phyloP scores from a whole-genome alignment of 202 grass and related monocot species.

The Tripidium arundinaceum region DNA sequence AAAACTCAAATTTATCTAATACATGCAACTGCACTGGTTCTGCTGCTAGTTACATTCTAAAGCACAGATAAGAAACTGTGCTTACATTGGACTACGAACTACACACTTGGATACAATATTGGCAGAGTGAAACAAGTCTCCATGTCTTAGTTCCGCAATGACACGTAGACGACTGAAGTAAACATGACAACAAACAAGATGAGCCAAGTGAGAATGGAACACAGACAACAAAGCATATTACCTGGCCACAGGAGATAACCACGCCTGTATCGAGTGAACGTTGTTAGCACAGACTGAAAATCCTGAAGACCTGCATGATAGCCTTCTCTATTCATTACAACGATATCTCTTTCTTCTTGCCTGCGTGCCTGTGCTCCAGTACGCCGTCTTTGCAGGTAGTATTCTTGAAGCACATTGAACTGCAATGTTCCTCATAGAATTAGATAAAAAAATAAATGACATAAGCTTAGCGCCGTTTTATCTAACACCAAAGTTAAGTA shows the following conservation, averaged over 20 bases:
- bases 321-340: slow-evolving; percentile 75
- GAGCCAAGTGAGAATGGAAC: slow-evolving; percentile 2
- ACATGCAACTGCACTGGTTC: too few species aligned
- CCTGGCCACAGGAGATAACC: slow-evolving; percentile 1
- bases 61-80: background rate
- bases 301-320: slow-evolving; percentile 88
- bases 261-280: slow-evolving; percentile 95
- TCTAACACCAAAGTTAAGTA: slow-evolving; percentile 9
- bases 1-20: too few species aligned
- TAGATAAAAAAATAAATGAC: slow-evolving; percentile 27
- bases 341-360: slow-evolving; percentile 65
- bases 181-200: slow-evolving; percentile 25
- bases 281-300: slow-evolving; percentile 98
- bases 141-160: slow-evolving; percentile 95
- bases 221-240: background rate
- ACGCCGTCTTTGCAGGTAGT: slow-evolving; percentile 84
- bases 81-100: background rate
- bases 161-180: slow-evolving; percentile 70
- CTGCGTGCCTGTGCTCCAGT: slow-evolving; percentile 49
- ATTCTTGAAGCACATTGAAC: slow-evolving; percentile 99
- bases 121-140: slow-evolving; percentile 93
- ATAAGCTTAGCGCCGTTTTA: background rate
- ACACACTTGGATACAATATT: slow-evolving; percentile 98
- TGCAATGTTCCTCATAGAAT: slow-evolving; percentile 40
- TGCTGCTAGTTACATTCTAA: too few species aligned